phyloP scores from a whole-genome alignment of 2,329 filamentous ascomycete species.

The Alternaria arborescens region DNA sequence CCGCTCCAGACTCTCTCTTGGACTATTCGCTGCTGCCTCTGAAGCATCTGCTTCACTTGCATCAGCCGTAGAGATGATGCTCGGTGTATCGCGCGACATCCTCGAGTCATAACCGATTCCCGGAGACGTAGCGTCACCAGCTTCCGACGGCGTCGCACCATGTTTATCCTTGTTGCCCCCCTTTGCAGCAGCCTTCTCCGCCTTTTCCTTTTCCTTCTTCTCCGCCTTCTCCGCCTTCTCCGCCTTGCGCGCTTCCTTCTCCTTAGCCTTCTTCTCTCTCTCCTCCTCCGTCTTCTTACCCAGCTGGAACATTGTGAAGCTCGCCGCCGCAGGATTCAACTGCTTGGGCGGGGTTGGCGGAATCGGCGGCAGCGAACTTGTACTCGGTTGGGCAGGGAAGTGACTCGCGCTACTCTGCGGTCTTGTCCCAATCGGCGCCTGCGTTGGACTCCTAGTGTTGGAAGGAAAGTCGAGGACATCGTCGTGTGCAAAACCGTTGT shows the following conservation, averaged over 20 bases:
- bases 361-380: constrained; percentile 31
- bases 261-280: constrained; percentile 43
- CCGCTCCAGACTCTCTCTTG: constrained; percentile 53
- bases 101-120: constrained; percentile 34
- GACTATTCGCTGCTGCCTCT: constrained; percentile 41
- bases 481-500: constrained; percentile 55
- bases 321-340: constrained; percentile 88
- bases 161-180: constrained; percentile 46
- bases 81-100: constrained; percentile 55
- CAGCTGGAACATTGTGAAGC: constrained; percentile 68
- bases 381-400: constrained; percentile 25
- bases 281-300: constrained; percentile 47
- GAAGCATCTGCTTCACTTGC: not conserved
- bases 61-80: constrained; percentile 54
- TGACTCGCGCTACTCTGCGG: constrained; percentile 58
- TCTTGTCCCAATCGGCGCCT: constrained; percentile 80
- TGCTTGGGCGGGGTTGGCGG: constrained; percentile 60
- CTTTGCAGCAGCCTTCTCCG: constrained; percentile 32
- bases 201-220: constrained; percentile 50
- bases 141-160: constrained; percentile 32
- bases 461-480: constrained; percentile 61
- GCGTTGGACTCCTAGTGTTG: constrained; percentile 61
- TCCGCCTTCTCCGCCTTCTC: constrained; percentile 45
- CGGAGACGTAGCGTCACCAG: constrained; percentile 21
- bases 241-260: constrained; percentile 49